A percentile compares a stretch with the other conserved stretches of the same genome.
Evolutionary conservation across 805 yeast species (phyloP).

Genomic region (Candida parachauliodes): DNA sequence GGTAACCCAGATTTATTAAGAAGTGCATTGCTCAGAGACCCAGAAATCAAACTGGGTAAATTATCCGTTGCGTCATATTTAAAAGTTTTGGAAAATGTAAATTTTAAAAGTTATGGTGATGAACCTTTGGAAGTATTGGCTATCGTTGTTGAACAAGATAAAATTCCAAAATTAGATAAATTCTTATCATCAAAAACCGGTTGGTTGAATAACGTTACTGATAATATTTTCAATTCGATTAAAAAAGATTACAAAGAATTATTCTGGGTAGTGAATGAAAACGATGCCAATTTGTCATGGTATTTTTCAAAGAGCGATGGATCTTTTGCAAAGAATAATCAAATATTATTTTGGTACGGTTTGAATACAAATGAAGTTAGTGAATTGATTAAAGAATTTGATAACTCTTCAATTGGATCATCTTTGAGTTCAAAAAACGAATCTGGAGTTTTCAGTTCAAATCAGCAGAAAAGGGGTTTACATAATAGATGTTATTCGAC

Average conservation of each 20-base stretch:
- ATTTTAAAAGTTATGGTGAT: slow-evolving; percentile 83
- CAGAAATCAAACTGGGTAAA: slow-evolving; percentile 66
- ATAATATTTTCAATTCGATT: slow-evolving; percentile 83
- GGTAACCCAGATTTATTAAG: slow-evolving; percentile 72
- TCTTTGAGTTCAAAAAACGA: slow-evolving; percentile 36
- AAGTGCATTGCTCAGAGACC: slow-evolving; percentile 71
- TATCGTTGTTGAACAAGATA: slow-evolving; percentile 55
- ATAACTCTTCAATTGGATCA: slow-evolving; percentile 29
- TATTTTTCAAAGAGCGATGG: slow-evolving; percentile 92
- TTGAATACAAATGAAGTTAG: slow-evolving; percentile 62
- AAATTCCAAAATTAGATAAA: slow-evolving; percentile 72
- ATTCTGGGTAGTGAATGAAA: slow-evolving; percentile 89
- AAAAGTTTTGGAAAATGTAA: slow-evolving; percentile 57
- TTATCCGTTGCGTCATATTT: slow-evolving; percentile 79
- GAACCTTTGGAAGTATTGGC: slow-evolving; percentile 95
- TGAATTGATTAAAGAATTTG: slow-evolving; percentile 54
- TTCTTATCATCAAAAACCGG: slow-evolving; percentile 85
- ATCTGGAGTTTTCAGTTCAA: slow-evolving; percentile 46
- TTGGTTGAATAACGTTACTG: slow-evolving; percentile 97
- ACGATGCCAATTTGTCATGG: slow-evolving; percentile 88
- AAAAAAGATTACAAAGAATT: slow-evolving; percentile 67
- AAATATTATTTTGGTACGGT: slow-evolving; percentile 94
- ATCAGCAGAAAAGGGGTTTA: slow-evolving; percentile 51
- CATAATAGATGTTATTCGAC: slow-evolving; percentile 39
- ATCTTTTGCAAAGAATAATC: slow-evolving; percentile 83